Conservation (phyloP, 306 rosid species). For the Medicago arabica region DNA sequence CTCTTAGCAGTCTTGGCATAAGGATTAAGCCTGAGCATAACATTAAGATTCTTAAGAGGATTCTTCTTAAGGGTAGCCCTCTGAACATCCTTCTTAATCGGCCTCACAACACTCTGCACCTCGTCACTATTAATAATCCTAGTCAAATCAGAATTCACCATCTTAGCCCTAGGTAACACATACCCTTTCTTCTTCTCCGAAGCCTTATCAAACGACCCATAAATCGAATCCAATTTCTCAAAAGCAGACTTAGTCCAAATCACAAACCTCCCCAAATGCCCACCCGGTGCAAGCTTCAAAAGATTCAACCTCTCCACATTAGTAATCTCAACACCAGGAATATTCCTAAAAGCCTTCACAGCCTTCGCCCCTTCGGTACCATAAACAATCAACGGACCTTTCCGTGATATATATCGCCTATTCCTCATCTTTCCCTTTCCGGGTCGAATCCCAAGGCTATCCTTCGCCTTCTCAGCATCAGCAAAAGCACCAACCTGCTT, state of each 20-base stretch:
- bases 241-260: conserved; percentile 10
- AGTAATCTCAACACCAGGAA: conserved; percentile 7
- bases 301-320: conserved; percentile 19
- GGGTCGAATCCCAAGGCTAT: background rate
- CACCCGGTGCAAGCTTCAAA: conserved; percentile 19
- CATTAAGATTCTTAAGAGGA: conserved; percentile 27
- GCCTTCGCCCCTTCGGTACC: conserved; percentile 6
- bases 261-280: conserved; percentile 19
- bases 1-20: conserved; percentile 15
- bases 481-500: conserved; percentile 7
- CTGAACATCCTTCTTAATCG: conserved; percentile 10
- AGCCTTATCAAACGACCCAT: background rate
- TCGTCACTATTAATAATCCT: conserved; percentile 90
- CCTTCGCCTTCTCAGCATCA: background rate
- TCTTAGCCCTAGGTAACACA: conserved; percentile 16
- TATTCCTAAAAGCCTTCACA: conserved; percentile 5
- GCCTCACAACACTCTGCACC: conserved; percentile 29
- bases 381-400: background rate
- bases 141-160: conserved; percentile 11
- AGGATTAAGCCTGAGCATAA: conserved; percentile 6
- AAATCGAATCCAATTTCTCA: conserved; percentile 21
- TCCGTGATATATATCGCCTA: background rate
- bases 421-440: conserved; percentile 7
- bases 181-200: conserved; percentile 27
- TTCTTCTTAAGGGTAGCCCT: conserved; percentile 1